Percentiles rank a stretch among this genome's conserved stretches.
phyloP scores from a whole-genome alignment of 179 eudicot genomes.

The Carnegiea gigantea region DNA sequence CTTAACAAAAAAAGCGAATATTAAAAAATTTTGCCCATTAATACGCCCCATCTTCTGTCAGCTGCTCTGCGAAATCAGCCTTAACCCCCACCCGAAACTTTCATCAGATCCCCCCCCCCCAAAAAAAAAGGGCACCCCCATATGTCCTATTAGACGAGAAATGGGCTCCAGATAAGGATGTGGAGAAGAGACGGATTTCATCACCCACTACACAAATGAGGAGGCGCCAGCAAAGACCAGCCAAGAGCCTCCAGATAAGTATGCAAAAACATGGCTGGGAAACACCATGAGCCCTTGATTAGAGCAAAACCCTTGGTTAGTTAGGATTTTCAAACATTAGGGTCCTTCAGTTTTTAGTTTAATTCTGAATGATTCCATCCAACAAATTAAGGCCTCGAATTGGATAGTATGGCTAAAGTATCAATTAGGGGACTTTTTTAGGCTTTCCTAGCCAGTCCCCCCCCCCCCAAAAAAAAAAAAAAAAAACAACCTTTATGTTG shows the following conservation, averaged over 20 bases:
- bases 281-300: neutral
- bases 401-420: neutral
- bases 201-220: neutral
- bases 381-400: neutral
- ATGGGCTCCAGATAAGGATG: too few species aligned
- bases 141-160: too few species aligned
- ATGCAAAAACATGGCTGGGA: neutral
- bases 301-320: neutral
- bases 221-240: neutral
- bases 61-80: too few species aligned
- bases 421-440: neutral
- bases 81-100: too few species aligned
- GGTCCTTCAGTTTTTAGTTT: too few species aligned
- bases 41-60: too few species aligned
- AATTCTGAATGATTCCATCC: neutral
- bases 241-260: neutral
- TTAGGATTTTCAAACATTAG: neutral
- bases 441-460: neutral
- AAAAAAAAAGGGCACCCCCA: too few species aligned
- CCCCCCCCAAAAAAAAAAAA: too few species aligned
- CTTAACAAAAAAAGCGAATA: too few species aligned
- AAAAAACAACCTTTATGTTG: too few species aligned
- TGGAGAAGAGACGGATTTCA: neutral
- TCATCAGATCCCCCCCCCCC: too few species aligned
- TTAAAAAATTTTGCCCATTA: neutral